A percentile compares a stretch with the other conserved stretches of the same genome.
phyloP scores from a whole-genome alignment of 768 basidiomycete species.

The Lentinula raphanica region DNA sequence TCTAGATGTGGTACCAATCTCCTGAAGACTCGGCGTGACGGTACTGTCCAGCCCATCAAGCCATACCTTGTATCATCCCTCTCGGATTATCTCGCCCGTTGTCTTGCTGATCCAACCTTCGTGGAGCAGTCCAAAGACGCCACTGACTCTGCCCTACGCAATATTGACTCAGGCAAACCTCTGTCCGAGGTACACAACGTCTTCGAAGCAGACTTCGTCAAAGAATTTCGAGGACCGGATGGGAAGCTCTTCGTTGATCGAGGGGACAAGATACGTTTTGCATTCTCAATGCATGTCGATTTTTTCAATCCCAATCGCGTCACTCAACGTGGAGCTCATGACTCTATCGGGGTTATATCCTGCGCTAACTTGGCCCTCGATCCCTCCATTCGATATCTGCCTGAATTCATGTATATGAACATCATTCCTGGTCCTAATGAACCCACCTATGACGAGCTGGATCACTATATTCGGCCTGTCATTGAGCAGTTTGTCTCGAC shows the following conservation, averaged over 20 bases:
- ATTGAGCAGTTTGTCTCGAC: conserved; percentile 27
- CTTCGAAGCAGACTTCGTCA: conserved; percentile 24
- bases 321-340: conserved; percentile 16
- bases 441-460: conserved; percentile 25
- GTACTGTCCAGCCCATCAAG: conserved; percentile 11
- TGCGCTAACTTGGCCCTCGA: conserved; percentile 9
- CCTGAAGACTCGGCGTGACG: background rate
- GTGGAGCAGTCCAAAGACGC: conserved; percentile 14
- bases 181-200: conserved; percentile 9
- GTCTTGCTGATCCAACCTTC: conserved; percentile 11
- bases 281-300: no score
- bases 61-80: conserved; percentile 15
- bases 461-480: conserved; percentile 29
- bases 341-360: conserved; percentile 27
- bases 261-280: no score
- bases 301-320: conserved; percentile 30
- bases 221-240: no score
- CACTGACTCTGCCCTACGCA: background rate
- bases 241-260: no score
- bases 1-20: background rate
- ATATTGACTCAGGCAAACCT: conserved; percentile 2
- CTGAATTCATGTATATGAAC: conserved; percentile 33
- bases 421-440: conserved; percentile 33
- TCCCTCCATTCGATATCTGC: conserved; percentile 6
- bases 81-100: conserved; percentile 16